These are phyloP conservation scores for Allium fistulosum DNA, from an alignment of 106 monocot species.

Conservation along the genomic window DNA sequence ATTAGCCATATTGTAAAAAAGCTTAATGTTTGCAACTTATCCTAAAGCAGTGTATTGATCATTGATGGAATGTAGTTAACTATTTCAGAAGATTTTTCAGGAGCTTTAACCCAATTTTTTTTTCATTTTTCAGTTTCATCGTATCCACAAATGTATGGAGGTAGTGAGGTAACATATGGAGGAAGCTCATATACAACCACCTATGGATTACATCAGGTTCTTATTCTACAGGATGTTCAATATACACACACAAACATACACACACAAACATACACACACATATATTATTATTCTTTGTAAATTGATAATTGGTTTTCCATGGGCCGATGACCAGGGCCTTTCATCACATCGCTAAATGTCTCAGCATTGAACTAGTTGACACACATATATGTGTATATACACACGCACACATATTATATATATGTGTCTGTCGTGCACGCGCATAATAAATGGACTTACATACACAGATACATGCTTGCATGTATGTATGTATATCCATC, in stretches of 20 bases:
- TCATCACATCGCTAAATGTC: background rate
- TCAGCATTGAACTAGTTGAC: background rate
- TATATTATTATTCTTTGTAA: background rate
- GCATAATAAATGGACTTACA: background rate
- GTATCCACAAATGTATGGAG: slow-evolving; percentile 22
- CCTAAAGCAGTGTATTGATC: no score
- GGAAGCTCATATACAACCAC: slow-evolving; percentile 16
- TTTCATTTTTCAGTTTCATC: slow-evolving; percentile 13
- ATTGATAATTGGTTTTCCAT: background rate
- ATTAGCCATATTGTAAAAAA: no score
- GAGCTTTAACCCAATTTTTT: no score
- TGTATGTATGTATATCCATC: no score
- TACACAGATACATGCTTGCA: no score
- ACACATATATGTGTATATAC: background rate
- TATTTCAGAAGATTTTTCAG: no score
- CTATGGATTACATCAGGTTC: slow-evolving; percentile 27
- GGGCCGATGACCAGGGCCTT: background rate
- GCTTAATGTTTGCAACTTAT: no score
- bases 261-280: no score
- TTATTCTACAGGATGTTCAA: background rate
- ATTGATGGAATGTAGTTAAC: no score
- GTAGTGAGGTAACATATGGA: slow-evolving; percentile 23
- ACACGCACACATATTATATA: background rate
- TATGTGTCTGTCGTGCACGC: background rate
- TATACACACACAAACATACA: no score